These are phyloP conservation scores for Cercospora nicotianae DNA, from an alignment of 2,329 filamentous ascomycete genomes.

Conservation along the genomic window DNA sequence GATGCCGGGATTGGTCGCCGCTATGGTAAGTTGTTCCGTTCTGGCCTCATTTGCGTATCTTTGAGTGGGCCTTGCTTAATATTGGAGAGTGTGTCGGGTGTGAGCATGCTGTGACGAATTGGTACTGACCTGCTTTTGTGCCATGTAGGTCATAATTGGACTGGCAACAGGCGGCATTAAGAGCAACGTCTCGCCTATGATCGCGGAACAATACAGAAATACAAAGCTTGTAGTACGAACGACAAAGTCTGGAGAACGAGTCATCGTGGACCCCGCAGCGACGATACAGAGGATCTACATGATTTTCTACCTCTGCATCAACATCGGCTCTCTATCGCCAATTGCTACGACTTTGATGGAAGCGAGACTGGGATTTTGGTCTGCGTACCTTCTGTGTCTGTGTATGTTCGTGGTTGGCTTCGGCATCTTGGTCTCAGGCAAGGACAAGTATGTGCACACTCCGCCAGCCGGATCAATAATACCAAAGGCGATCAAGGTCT, in stretches of 20 bases:
- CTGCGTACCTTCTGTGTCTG: constrained; percentile 61
- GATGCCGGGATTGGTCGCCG: constrained; percentile 62
- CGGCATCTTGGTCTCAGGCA: constrained; percentile 48
- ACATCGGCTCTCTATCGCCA: constrained; percentile 63
- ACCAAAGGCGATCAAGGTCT: constrained; percentile 58
- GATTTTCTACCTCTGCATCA: constrained; percentile 56
- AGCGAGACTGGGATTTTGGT: constrained; percentile 63
- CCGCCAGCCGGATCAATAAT: constrained; percentile 72
- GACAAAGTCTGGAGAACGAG: constrained; percentile 44
- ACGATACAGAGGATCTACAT: constrained; percentile 40
- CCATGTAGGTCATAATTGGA: constrained; percentile 58
- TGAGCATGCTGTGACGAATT: background rate
- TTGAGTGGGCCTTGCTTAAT: no score
- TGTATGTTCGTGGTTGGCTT: constrained; percentile 63
- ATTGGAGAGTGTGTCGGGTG: no score
- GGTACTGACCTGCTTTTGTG: background rate
- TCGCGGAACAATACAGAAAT: constrained; percentile 48
- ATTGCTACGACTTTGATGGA: constrained; percentile 59
- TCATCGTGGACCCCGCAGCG: constrained; percentile 49
- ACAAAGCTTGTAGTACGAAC: constrained; percentile 41
- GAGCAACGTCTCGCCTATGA: constrained; percentile 62
- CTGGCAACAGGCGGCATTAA: constrained; percentile 78
- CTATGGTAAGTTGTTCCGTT: constrained; percentile 43
- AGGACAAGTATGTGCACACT: constrained; percentile 55
- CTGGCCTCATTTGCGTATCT: no score